phyloP scores from a whole-genome alignment of 331 rosid species.

The Quercus tomentella region DNA sequence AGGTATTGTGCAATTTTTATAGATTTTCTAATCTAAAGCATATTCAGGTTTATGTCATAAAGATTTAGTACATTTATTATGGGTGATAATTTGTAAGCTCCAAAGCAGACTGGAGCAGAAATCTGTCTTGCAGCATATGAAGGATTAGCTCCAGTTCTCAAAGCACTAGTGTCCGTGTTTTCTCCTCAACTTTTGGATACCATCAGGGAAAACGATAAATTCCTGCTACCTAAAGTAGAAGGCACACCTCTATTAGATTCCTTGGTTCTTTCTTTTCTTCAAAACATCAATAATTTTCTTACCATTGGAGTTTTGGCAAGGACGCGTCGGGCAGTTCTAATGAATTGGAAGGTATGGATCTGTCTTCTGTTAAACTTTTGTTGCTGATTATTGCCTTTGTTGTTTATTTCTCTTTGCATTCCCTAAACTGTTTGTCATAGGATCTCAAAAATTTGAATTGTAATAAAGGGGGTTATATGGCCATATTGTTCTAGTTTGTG shows the following conservation, averaged over 20 bases:
- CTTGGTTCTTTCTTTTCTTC: constrained; percentile 49
- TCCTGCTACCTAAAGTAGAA: constrained; percentile 23
- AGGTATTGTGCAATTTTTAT: constrained; percentile 46
- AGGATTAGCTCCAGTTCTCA: constrained; percentile 64
- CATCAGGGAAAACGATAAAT: constrained; percentile 27
- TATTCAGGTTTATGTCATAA: constrained; percentile 9
- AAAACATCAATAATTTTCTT: constrained; percentile 61
- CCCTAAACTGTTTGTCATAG: neutral
- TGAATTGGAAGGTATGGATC: constrained; percentile 77
- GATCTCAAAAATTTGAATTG: constrained; percentile 15
- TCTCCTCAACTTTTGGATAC: constrained; percentile 34
- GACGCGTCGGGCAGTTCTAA: constrained; percentile 76
- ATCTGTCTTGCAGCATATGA: constrained; percentile 82
- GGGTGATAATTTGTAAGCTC: constrained; percentile 19
- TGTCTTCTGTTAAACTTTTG: neutral
- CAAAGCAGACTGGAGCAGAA: constrained; percentile 71
- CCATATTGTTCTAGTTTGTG: neutral
- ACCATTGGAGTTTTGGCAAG: constrained; percentile 68
- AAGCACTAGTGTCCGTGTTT: constrained; percentile 47
- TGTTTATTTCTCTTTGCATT: neutral
- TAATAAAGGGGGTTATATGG: neutral
- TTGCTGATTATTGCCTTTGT: neutral
- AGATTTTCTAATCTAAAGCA: constrained; percentile 8
- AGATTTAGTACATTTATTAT: constrained; percentile 15
- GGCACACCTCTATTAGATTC: constrained; percentile 53